Conservation (phyloP, 176 grass and related monocot species). For the Tuctoria greenei region DNA sequence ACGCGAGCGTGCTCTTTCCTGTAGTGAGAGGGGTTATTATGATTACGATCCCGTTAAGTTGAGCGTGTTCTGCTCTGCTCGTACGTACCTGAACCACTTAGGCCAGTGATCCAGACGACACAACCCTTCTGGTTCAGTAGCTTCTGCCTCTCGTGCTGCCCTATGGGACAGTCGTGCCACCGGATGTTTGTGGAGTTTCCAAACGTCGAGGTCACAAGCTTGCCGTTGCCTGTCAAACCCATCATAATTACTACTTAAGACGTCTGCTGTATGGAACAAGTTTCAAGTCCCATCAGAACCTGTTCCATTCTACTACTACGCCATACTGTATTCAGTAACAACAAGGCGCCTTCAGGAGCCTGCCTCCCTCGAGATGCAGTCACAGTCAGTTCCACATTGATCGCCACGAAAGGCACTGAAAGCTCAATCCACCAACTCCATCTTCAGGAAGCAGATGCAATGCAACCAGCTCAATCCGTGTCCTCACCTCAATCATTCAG, state of each 20-base stretch:
- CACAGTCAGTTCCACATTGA: not conserved
- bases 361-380: too few species aligned
- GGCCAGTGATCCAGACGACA: slow-evolving; percentile 79
- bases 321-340: too few species aligned
- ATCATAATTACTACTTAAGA: not conserved
- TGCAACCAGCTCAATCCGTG: not conserved
- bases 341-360: too few species aligned
- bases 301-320: too few species aligned
- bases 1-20: slow-evolving; percentile 85
- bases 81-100: slow-evolving; percentile 72
- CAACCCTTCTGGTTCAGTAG: slow-evolving; percentile 76
- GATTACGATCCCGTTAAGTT: not conserved
- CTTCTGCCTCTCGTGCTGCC: slow-evolving; percentile 47
- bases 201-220: slow-evolving; percentile 37
- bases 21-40: not conserved
- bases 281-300: not conserved
- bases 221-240: slow-evolving; percentile 10
- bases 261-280: too few species aligned
- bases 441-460: not conserved
- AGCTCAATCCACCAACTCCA: not conserved
- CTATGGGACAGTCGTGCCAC: slow-evolving; percentile 72
- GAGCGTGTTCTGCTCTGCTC: not conserved
- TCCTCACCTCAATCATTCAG: not conserved
- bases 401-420: not conserved
- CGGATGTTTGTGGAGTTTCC: slow-evolving; percentile 66